Evolutionary conservation across 805 yeast genomes (phyloP).

Genomic region (Saccharomycopsis sp.): DNA sequence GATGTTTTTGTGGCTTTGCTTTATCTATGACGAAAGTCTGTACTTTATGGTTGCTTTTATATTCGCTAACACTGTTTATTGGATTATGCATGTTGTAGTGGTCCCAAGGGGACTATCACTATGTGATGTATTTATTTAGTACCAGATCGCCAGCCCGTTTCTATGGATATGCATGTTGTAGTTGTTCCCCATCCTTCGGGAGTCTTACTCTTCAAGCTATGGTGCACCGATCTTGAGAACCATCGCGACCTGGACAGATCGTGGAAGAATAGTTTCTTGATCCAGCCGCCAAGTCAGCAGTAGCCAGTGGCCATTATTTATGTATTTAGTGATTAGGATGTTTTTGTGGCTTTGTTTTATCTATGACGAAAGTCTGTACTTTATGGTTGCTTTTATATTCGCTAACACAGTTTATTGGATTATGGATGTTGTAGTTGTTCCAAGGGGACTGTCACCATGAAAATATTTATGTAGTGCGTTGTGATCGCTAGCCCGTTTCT

Average conservation of each 20-base stretch:
- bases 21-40: not conserved
- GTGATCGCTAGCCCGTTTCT: too few relatives aligned
- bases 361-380: not conserved
- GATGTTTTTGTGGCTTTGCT: not conserved
- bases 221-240: conserved; percentile 61
- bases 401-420: too few relatives aligned
- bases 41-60: too few relatives aligned
- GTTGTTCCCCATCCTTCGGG: too few relatives aligned
- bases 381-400: too few relatives aligned
- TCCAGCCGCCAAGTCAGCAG: conserved; percentile 24
- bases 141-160: too few relatives aligned
- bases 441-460: conserved; percentile 50
- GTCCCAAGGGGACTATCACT: conserved; percentile 55
- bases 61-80: too few relatives aligned
- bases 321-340: not conserved
- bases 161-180: too few relatives aligned
- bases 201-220: conserved; percentile 56
- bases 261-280: conserved; percentile 61
- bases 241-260: conserved; percentile 58
- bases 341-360: not conserved
- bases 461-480: too few relatives aligned
- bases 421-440: too few relatives aligned
- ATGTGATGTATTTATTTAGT: conserved; percentile 58
- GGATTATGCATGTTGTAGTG: too few relatives aligned
- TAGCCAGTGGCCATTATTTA: not conserved